Evolutionary conservation across 345 rosid genomes (phyloP).

Genomic region (Euphorbia tirucalli): DNA sequence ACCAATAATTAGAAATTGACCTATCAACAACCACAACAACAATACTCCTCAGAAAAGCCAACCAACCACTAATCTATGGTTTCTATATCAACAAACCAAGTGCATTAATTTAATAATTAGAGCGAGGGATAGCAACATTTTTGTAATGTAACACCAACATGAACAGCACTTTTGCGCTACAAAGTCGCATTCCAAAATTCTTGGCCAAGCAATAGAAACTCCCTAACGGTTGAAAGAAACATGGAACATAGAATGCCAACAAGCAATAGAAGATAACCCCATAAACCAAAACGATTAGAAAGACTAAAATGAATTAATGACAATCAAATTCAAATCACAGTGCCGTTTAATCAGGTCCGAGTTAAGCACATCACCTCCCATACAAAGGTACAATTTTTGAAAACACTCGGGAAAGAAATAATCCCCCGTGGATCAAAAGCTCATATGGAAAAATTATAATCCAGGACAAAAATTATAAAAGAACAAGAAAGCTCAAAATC

Average conservation of each 20-base stretch:
- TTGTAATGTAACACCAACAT: background rate
- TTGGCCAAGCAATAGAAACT: constrained; percentile 16
- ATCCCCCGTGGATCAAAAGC: background rate
- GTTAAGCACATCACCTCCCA: no score
- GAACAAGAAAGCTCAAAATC: background rate
- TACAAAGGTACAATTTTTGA: no score
- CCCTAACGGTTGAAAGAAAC: constrained; percentile 2
- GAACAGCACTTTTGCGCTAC: background rate
- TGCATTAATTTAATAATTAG: constrained; percentile 6
- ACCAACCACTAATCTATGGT: constrained; percentile 24
- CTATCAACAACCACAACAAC: constrained; percentile 27
- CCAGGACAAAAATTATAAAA: background rate
- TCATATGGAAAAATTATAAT: background rate
- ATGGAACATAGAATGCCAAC: background rate
- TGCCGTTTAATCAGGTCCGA: background rate
- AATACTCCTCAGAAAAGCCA: constrained; percentile 7
- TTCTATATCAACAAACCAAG: constrained; percentile 15
- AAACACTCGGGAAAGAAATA: background rate
- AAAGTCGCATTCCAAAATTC: constrained; percentile 1
- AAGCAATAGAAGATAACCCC: background rate
- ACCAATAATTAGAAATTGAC: constrained; percentile 31
- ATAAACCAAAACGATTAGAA: background rate
- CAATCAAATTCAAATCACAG: background rate
- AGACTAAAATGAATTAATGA: background rate
- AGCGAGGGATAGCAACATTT: background rate